phyloP scores from a whole-genome alignment of 768 basidiomycete species.

The Podaxis carcinomalis region DNA sequence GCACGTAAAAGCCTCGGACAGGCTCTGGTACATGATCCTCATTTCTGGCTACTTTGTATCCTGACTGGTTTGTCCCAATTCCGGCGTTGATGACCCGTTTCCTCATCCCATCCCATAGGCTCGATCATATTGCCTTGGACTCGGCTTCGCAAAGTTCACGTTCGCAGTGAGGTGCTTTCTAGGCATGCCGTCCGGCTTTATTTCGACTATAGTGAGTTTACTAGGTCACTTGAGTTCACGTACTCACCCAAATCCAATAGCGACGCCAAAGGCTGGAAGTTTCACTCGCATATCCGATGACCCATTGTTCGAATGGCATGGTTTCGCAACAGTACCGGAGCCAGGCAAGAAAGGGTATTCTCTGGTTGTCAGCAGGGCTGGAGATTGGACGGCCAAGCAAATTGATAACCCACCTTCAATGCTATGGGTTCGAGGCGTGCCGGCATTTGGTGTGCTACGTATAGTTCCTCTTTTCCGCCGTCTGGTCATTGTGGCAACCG shows the following conservation, averaged over 20 bases:
- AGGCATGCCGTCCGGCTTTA: slow-evolving; percentile 54
- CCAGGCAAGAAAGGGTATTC: slow-evolving; percentile 48
- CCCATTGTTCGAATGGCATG: slow-evolving; percentile 56
- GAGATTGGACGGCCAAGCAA: slow-evolving; percentile 55
- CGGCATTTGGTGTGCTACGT: slow-evolving; percentile 50
- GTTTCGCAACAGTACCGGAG: slow-evolving; percentile 50
- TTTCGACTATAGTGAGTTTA: slow-evolving; percentile 51
- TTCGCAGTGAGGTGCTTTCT: slow-evolving; percentile 48
- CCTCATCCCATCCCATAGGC: slow-evolving; percentile 15
- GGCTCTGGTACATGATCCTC: slow-evolving; percentile 37
- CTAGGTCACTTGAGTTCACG: neutral
- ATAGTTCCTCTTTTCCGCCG: slow-evolving; percentile 54
- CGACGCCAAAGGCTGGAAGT: slow-evolving; percentile 41
- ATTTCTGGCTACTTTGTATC: slow-evolving; percentile 55
- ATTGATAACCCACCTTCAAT: slow-evolving; percentile 49
- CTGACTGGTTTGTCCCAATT: slow-evolving; percentile 33
- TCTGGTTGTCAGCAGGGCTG: slow-evolving; percentile 51
- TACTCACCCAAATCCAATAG: slow-evolving; percentile 18
- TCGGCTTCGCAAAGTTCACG: slow-evolving; percentile 52
- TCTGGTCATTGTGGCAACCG: slow-evolving; percentile 55
- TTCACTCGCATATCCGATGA: slow-evolving; percentile 41
- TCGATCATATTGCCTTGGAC: slow-evolving; percentile 60
- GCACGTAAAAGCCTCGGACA: slow-evolving; percentile 31
- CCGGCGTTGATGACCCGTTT: neutral
- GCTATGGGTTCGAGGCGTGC: slow-evolving; percentile 57